phyloP scores from a whole-genome alignment of 306 rosid species.

The Prunus persica region DNA sequence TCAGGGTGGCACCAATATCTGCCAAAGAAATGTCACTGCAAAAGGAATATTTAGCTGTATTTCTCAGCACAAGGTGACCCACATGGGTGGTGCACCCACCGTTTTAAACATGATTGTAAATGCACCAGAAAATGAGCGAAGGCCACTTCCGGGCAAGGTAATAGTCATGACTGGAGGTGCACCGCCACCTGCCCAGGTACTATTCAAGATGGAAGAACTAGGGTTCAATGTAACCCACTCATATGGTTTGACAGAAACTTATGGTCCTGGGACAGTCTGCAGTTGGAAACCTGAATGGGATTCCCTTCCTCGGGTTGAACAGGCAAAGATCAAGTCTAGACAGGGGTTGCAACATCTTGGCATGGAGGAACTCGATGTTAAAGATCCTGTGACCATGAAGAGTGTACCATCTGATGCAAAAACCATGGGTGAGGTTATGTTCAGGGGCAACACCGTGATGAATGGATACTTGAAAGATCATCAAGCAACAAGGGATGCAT shows the following conservation, averaged over 20 bases:
- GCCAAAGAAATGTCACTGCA: conserved; percentile 67
- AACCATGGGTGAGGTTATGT: conserved; percentile 83
- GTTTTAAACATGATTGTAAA: conserved; percentile 67
- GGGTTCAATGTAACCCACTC: conserved; percentile 63
- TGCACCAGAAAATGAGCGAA: conserved; percentile 43
- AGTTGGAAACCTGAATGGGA: conserved; percentile 84
- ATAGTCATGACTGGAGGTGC: conserved; percentile 73
- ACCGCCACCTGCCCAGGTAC: conserved; percentile 67
- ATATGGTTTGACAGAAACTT: conserved; percentile 89
- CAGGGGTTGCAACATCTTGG: conserved; percentile 85
- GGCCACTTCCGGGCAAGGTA: conserved; percentile 59
- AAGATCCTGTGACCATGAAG: conserved; percentile 72
- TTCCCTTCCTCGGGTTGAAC: conserved; percentile 45
- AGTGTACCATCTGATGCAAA: conserved; percentile 80
- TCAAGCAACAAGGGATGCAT: conserved; percentile 64
- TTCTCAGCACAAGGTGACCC: conserved; percentile 62
- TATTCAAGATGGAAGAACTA: conserved; percentile 57
- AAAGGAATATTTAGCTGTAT: conserved; percentile 50
- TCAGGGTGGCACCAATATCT: conserved; percentile 85
- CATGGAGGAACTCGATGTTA: conserved; percentile 62
- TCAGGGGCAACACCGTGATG: conserved; percentile 86
- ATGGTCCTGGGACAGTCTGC: conserved; percentile 74
- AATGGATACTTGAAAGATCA: conserved; percentile 69
- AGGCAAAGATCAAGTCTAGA: conserved; percentile 61
- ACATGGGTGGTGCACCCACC: conserved; percentile 78